These are phyloP conservation scores for Phaeomoniella chlamydospora DNA, from an alignment of 2,329 filamentous ascomycete species.

Conservation along the genomic window DNA sequence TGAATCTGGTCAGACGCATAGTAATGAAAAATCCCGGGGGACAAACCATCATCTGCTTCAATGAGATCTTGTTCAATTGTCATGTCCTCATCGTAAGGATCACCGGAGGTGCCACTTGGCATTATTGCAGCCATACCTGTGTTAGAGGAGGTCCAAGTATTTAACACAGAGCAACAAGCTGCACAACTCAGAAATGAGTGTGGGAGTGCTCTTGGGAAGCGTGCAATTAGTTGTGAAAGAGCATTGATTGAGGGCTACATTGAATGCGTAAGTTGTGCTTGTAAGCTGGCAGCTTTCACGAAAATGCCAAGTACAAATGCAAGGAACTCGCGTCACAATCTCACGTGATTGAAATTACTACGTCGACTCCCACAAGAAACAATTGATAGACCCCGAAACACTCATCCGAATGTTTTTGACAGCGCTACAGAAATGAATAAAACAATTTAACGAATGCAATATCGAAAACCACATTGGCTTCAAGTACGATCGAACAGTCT, in stretches of 20 bases:
- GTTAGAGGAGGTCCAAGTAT: not conserved
- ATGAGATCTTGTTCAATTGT: conserved; percentile 58
- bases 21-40: conserved; percentile 3
- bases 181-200: conserved; percentile 1
- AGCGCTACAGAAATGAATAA: too few species aligned
- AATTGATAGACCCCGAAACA: too few species aligned
- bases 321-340: too few species aligned
- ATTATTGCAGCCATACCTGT: conserved; percentile 19
- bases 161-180: conserved; percentile 1
- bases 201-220: not conserved
- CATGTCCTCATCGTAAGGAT: conserved; percentile 39
- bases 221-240: not conserved
- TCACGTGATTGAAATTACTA: too few species aligned
- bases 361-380: too few species aligned
- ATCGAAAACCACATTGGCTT: too few species aligned
- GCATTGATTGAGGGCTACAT: too few species aligned
- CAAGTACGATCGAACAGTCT: too few species aligned
- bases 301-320: too few species aligned
- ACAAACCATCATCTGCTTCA: conserved; percentile 60
- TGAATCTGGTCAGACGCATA: conserved; percentile 32
- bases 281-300: not conserved
- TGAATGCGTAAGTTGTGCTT: too few species aligned
- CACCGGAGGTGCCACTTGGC: conserved; percentile 13
- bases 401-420: too few species aligned
- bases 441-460: too few species aligned